Conservation (phyloP, 2,329 filamentous ascomycete genomes). For the Cordyceps farinosa region DNA sequence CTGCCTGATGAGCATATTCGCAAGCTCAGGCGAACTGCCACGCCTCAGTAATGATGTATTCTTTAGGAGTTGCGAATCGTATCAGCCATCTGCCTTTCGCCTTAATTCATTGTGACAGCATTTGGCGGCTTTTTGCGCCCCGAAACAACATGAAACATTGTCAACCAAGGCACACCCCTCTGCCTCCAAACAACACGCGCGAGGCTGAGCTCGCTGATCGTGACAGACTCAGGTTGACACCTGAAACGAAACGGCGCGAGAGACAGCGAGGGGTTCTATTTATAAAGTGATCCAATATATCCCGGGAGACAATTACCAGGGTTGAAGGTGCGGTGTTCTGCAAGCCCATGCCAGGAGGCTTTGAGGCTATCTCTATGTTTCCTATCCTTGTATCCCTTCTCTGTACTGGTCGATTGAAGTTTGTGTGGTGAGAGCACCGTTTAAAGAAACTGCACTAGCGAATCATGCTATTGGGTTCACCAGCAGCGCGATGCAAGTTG, state of each 20-base stretch:
- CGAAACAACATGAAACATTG: conserved; percentile 11
- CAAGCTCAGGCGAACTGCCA: background rate
- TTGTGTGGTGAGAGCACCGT: background rate
- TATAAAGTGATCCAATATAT: background rate
- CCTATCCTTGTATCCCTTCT: no score
- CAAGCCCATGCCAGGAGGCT: no score
- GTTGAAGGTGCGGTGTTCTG: no score
- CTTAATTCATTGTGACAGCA: background rate
- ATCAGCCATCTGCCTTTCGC: background rate
- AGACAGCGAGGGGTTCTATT: background rate
- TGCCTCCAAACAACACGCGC: background rate
- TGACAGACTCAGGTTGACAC: conserved; percentile 16
- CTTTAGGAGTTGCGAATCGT: background rate
- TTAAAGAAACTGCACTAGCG: background rate
- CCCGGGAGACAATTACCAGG: no score
- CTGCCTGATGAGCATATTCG: background rate
- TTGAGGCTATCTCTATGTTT: no score
- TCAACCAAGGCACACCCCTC: background rate
- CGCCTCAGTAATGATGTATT: background rate
- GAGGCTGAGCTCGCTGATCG: conserved; percentile 6
- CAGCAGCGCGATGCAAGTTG: background rate
- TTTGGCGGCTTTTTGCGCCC: background rate
- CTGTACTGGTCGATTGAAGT: no score
- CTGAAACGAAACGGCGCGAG: conserved; percentile 14
- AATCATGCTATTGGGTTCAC: background rate